Conservation (phyloP, 1,284 basidiomycete species). For the Singerocomus rubriflavus region DNA sequence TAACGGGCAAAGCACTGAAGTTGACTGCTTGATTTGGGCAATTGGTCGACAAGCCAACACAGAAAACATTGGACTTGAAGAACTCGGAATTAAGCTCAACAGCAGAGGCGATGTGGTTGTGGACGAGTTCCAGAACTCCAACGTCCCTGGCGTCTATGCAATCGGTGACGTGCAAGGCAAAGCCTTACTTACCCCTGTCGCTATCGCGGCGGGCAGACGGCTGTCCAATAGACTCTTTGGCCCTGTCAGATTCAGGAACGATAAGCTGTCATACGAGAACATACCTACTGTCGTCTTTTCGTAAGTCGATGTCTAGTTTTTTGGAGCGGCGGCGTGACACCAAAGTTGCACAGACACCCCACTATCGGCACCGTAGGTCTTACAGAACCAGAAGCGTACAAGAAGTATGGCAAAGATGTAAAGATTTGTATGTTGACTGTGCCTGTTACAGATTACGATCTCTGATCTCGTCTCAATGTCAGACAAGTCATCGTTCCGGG, state of each 20-base stretch:
- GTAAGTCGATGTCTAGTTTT: slow-evolving; percentile 44
- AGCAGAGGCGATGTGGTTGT: slow-evolving; percentile 81
- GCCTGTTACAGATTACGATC: neutral
- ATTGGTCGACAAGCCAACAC: slow-evolving; percentile 89
- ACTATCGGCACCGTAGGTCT: slow-evolving; percentile 90
- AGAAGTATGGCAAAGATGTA: slow-evolving; percentile 83
- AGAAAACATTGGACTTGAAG: slow-evolving; percentile 74
- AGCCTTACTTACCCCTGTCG: slow-evolving; percentile 94
- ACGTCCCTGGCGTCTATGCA: slow-evolving; percentile 69
- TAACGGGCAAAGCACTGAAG: slow-evolving; percentile 75
- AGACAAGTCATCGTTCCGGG: slow-evolving; percentile 80
- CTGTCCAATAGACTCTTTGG: slow-evolving; percentile 92
- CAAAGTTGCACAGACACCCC: slow-evolving; percentile 63
- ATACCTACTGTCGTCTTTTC: slow-evolving; percentile 96
- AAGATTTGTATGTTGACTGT: slow-evolving; percentile 75
- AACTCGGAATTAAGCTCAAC: slow-evolving; percentile 75
- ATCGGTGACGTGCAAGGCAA: slow-evolving; percentile 95
- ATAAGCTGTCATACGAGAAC: slow-evolving; percentile 88
- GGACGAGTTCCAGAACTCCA: slow-evolving; percentile 90
- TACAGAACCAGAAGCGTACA: slow-evolving; percentile 85
- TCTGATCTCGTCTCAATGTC: slow-evolving; percentile 11
- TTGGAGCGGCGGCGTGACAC: neutral
- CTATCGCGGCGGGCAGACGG: slow-evolving; percentile 92
- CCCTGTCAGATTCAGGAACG: slow-evolving; percentile 75
- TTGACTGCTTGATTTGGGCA: slow-evolving; percentile 91